Percentiles rank a stretch among this genome's conserved stretches.
Conservation (phyloP, 805 yeast genomes). For the Dipodascus geniculatus region DNA sequence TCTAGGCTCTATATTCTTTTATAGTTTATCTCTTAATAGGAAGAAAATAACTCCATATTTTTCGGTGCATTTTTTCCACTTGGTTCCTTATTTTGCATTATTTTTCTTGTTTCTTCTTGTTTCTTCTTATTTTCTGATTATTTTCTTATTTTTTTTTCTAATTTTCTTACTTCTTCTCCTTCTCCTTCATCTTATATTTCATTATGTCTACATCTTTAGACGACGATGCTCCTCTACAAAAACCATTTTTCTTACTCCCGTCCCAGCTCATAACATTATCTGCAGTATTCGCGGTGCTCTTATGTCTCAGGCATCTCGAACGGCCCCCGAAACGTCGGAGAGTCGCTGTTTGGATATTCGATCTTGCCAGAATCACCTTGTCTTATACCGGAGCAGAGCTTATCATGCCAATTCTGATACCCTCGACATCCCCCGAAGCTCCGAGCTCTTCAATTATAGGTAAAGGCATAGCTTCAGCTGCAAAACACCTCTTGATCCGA, state of each 20-base stretch:
- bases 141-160: slow-evolving; percentile 3
- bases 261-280: slow-evolving; percentile 3
- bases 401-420: neutral
- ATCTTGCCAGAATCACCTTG: slow-evolving; percentile 3
- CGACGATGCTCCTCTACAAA: neutral
- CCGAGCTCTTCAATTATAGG: no score
- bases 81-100: neutral
- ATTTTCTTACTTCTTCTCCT: slow-evolving; percentile 3
- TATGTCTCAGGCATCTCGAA: slow-evolving; percentile 6
- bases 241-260: neutral
- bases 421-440: no score
- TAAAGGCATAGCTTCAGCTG: no score
- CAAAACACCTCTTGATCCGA: neutral
- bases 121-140: neutral
- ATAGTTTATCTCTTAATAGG: slow-evolving; percentile 2
- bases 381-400: slow-evolving; percentile 7
- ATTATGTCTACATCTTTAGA: neutral
- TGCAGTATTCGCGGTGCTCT: slow-evolving; percentile 7
- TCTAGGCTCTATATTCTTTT: neutral
- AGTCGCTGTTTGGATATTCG: slow-evolving; percentile 7
- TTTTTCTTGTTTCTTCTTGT: neutral
- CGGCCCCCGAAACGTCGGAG: slow-evolving; percentile 6
- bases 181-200: neutral
- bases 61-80: neutral
- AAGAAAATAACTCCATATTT: neutral